These are phyloP conservation scores for Tetratostichococcus sp. DNA, from an alignment of 139 green algal species.

Conservation along the genomic window DNA sequence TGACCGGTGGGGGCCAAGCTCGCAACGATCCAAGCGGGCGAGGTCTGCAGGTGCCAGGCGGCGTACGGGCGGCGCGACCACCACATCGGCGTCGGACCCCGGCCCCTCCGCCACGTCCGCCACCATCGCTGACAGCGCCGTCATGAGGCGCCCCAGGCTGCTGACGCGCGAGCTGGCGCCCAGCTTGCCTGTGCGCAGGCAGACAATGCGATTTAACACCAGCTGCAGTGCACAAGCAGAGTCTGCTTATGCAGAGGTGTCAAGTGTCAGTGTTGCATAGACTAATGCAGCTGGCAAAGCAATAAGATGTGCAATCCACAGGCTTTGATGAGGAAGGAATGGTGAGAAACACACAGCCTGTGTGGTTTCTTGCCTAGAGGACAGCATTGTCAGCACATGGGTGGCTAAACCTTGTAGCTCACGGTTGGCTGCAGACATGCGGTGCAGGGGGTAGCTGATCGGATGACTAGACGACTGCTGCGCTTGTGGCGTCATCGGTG, in stretches of 20 bases:
- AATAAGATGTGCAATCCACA: too few relatives aligned
- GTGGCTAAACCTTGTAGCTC: too few relatives aligned
- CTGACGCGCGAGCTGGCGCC: not conserved
- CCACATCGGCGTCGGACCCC: not conserved
- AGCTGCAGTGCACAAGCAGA: too few relatives aligned
- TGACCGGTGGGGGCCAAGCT: constrained; percentile 15
- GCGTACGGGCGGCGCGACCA: not conserved
- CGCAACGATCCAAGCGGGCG: constrained; percentile 13
- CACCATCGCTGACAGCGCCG: constrained; percentile 10
- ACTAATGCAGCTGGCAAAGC: not conserved
- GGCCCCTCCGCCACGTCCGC: not conserved
- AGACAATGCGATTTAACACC: not conserved
- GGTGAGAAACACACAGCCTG: too few relatives aligned
- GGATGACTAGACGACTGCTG: not conserved
- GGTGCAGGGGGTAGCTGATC: not conserved
- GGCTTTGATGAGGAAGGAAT: too few relatives aligned
- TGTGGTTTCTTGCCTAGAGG: too few relatives aligned
- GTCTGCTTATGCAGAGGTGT: too few relatives aligned
- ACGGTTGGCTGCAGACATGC: not conserved
- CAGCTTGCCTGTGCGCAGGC: constrained; percentile 9
- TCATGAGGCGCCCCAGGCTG: constrained; percentile 7
- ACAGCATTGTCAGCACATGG: too few relatives aligned
- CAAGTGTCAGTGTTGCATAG: too few relatives aligned
- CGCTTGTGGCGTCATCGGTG: not conserved
- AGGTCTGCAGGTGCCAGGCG: constrained; percentile 8